Evolutionary conservation across 495 filamentous ascomycete genomes (phyloP).

Genomic region (Echria macrotheca): DNA sequence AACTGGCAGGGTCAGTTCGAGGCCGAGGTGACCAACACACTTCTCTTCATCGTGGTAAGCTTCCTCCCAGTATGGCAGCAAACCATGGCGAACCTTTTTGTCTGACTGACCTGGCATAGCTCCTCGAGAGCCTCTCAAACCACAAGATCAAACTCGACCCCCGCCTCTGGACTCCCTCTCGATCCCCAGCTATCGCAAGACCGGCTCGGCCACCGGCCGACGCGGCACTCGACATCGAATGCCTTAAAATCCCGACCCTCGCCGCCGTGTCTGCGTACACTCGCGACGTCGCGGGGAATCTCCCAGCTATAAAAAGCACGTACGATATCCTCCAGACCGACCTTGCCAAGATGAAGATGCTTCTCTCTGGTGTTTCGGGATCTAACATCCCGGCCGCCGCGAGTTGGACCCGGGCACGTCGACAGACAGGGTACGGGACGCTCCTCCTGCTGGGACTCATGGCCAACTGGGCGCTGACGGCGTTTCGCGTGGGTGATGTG

Average conservation of each 20-base stretch:
- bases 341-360: slow-evolving; percentile 1
- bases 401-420: neutral
- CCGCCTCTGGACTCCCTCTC: neutral
- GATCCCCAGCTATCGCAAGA: neutral
- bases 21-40: neutral
- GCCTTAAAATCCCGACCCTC: neutral
- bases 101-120: neutral
- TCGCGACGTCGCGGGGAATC: neutral
- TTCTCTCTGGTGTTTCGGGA: neutral
- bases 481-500: neutral
- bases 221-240: neutral
- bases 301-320: neutral
- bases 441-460: slow-evolving; percentile 4
- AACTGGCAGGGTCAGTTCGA: slow-evolving; percentile 6
- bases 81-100: neutral
- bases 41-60: slow-evolving; percentile 1
- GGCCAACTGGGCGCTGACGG: slow-evolving; percentile 5
- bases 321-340: neutral
- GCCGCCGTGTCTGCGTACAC: neutral
- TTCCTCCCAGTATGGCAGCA: neutral
- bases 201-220: neutral
- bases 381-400: too few species aligned
- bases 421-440: slow-evolving; percentile 3
- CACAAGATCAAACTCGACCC: slow-evolving; percentile 8
- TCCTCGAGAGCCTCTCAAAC: slow-evolving; percentile 9